A percentile compares a stretch with the other conserved stretches of the same genome.
Evolutionary conservation across 495 filamentous ascomycete species (phyloP).

Genomic region (Chaetomium cochliodes): DNA sequence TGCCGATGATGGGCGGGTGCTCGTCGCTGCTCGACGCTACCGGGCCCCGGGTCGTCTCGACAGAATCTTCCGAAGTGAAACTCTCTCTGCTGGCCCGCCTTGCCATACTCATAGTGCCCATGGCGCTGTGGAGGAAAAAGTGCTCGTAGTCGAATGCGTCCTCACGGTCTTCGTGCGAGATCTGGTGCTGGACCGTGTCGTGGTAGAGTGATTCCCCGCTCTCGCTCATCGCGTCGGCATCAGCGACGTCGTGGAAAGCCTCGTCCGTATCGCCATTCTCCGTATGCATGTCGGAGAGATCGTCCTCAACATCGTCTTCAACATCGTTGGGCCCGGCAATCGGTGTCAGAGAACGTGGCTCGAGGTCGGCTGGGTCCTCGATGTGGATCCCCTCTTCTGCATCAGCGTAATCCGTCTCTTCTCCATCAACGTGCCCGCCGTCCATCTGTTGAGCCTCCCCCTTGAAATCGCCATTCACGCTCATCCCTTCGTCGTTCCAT

Average conservation of each 20-base stretch:
- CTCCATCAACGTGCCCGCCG: conserved; percentile 19
- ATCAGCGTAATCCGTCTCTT: conserved; percentile 28
- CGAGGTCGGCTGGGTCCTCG: conserved; percentile 20
- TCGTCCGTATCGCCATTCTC: conserved; percentile 36
- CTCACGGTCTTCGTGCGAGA: conserved; percentile 86
- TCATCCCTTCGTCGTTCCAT: conserved; percentile 41
- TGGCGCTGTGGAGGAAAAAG: conserved; percentile 87
- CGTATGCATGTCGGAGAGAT: conserved; percentile 40
- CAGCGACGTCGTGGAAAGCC: conserved; percentile 32
- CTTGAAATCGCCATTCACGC: conserved; percentile 29
- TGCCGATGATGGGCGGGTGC: conserved; percentile 5
- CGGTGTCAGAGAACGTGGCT: not conserved
- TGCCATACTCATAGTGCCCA: conserved; percentile 63
- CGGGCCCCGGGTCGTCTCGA: conserved; percentile 69
- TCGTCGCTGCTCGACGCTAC: conserved; percentile 10
- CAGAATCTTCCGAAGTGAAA: conserved; percentile 65
- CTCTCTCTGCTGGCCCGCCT: conserved; percentile 56
- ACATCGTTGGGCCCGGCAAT: conserved; percentile 4
- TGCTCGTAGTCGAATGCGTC: conserved; percentile 98
- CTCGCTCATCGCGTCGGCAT: conserved; percentile 44
- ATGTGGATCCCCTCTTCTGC: conserved; percentile 19
- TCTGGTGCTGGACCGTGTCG: conserved; percentile 51
- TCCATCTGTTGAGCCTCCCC: not conserved
- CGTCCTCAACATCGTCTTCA: conserved; percentile 29
- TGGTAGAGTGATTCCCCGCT: conserved; percentile 58